Conservation (phyloP, 805 yeast species). For the Pichia scutulata region DNA sequence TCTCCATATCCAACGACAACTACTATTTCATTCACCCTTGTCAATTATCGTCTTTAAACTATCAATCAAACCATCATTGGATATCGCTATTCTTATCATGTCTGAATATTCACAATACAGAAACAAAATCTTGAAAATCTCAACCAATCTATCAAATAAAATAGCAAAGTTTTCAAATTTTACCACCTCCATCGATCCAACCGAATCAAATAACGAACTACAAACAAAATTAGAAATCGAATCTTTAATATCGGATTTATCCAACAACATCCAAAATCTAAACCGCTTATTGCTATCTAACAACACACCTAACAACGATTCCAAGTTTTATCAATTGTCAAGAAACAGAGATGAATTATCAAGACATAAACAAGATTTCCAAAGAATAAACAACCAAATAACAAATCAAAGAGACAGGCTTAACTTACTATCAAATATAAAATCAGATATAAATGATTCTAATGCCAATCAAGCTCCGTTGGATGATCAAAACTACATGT, state of each 20-base stretch:
- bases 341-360: constrained; percentile 71
- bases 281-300: constrained; percentile 34
- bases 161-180: constrained; percentile 48
- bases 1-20: not conserved
- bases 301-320: constrained; percentile 36
- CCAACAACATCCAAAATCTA: constrained; percentile 42
- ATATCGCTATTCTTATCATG: not conserved
- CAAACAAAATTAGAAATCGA: constrained; percentile 43
- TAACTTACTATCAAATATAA: constrained; percentile 67
- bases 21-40: constrained; percentile 17
- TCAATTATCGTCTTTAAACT: not conserved
- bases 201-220: constrained; percentile 43
- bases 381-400: constrained; percentile 36
- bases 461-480: constrained; percentile 28
- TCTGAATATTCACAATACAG: constrained; percentile 59
- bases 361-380: constrained; percentile 61
- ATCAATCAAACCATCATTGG: not conserved
- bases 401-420: constrained; percentile 68
- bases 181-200: constrained; percentile 33
- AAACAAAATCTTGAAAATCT: constrained; percentile 60
- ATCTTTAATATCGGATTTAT: constrained; percentile 42
- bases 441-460: constrained; percentile 74
- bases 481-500: constrained; percentile 42
- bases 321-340: constrained; percentile 72
- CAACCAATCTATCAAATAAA: constrained; percentile 54